Percentiles rank a stretch among this genome's conserved stretches.
phyloP scores from a whole-genome alignment of 352 stramenopile species.

The Phytopythium helicoides region DNA sequence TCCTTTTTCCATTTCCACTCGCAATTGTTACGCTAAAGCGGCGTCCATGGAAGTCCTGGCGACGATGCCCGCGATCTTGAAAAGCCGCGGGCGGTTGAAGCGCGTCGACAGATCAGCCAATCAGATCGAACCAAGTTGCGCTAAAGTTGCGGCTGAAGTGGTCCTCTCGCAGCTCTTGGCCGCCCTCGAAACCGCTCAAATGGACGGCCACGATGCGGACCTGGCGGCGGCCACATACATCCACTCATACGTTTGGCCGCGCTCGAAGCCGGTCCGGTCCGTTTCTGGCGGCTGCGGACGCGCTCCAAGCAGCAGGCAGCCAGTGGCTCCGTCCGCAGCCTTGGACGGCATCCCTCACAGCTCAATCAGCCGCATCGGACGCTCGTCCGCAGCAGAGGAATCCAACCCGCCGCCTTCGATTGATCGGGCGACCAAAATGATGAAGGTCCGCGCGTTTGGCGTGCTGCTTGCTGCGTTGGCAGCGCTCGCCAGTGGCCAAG shows the following conservation, averaged over 20 bases:
- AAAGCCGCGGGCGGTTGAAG: conserved; percentile 1
- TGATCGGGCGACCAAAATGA: neutral
- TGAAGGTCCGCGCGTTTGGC: neutral
- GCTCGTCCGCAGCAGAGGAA: neutral
- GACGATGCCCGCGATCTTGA: neutral
- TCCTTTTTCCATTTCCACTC: too few relatives aligned
- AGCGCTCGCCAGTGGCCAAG: neutral
- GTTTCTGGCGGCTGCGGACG: neutral
- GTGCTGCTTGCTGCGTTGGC: neutral
- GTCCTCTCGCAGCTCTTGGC: neutral
- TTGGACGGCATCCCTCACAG: neutral
- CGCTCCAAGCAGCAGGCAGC: neutral
- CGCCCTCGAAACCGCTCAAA: neutral
- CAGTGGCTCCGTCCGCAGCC: too few relatives aligned
- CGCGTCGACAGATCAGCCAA: neutral
- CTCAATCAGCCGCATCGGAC: conserved; percentile 3
- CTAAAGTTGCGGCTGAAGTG: neutral
- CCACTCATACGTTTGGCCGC: too few relatives aligned
- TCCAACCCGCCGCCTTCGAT: neutral
- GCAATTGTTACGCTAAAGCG: too few relatives aligned
- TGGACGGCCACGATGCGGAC: too few relatives aligned
- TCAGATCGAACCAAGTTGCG: neutral
- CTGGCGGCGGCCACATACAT: too few relatives aligned
- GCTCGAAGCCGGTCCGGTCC: neutral
- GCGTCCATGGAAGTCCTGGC: neutral